These are phyloP conservation scores for Aristolochia californica DNA, from an alignment of 164 flowering plant genomes.

Conservation along the genomic window DNA sequence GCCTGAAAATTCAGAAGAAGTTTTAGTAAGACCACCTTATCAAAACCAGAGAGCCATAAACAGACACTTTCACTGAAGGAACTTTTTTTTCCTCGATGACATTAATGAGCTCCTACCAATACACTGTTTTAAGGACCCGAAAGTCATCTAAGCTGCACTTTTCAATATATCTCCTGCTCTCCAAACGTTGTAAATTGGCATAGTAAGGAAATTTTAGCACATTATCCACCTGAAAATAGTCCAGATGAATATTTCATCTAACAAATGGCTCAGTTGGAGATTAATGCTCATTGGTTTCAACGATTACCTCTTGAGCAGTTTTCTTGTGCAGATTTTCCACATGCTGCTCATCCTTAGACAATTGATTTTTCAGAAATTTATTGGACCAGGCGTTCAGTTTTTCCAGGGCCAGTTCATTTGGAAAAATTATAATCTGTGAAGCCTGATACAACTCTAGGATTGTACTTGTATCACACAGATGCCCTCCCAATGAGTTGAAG, in stretches of 20 bases:
- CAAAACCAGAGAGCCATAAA: background rate
- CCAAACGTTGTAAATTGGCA: slow-evolving; percentile 21
- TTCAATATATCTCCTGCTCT: slow-evolving; percentile 48
- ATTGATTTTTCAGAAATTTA: slow-evolving; percentile 13
- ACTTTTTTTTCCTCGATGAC: background rate
- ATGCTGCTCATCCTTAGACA: slow-evolving; percentile 5
- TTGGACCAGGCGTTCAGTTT: slow-evolving; percentile 18
- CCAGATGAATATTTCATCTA: background rate
- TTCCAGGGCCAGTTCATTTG: slow-evolving; percentile 21
- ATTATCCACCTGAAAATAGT: slow-evolving; percentile 40
- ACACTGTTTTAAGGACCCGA: slow-evolving; percentile 17
- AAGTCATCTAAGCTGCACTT: slow-evolving; percentile 10
- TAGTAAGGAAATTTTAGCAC: slow-evolving; percentile 17
- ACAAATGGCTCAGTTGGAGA: too few species aligned
- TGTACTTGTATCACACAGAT: slow-evolving; percentile 6
- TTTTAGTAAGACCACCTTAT: background rate
- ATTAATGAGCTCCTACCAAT: slow-evolving; percentile 10
- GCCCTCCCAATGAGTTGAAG: slow-evolving; percentile 10
- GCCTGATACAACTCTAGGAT: slow-evolving; percentile 40
- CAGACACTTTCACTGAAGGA: background rate
- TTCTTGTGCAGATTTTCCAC: background rate
- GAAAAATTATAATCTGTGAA: slow-evolving; percentile 39
- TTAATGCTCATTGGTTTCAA: background rate
- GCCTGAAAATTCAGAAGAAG: slow-evolving; percentile 16
- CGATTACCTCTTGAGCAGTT: slow-evolving; percentile 33